Evolutionary conservation across 371 early-diverging fungal species (phyloP).

Genomic region (Funneliformis caledonium): DNA sequence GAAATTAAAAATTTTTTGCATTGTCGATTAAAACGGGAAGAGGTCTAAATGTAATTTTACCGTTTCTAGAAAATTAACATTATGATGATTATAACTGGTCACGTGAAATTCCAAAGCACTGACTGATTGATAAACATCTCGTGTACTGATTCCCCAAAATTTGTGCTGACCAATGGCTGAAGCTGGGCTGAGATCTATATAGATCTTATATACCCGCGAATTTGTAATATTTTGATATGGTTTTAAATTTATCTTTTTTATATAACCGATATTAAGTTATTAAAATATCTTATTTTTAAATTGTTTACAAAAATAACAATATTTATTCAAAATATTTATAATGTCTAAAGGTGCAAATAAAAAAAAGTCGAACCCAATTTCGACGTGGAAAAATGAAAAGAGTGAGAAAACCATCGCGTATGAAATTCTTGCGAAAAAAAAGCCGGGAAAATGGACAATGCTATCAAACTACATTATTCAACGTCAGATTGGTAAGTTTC

Average conservation of each 20-base stretch:
- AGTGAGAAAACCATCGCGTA: background rate
- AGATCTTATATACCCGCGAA: background rate
- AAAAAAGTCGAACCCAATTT: background rate
- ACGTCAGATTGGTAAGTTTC: constrained; percentile 20
- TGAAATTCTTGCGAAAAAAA: background rate
- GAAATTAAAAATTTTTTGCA: background rate
- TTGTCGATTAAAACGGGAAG: background rate
- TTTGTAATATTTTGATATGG: background rate
- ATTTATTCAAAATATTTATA: background rate
- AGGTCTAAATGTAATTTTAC: background rate
- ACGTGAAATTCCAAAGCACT: background rate
- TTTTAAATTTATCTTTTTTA: background rate
- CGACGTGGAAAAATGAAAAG: background rate
- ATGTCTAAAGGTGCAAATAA: background rate
- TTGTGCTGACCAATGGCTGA: background rate
- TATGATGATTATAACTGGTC: background rate
- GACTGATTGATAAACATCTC: too few relatives aligned
- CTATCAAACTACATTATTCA: constrained; percentile 2
- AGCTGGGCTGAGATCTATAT: background rate
- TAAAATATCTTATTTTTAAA: background rate
- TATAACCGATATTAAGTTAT: too few relatives aligned
- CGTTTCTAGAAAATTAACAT: background rate
- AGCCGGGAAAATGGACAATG: background rate
- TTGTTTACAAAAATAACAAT: background rate
- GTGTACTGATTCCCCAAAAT: background rate